phyloP scores from a whole-genome alignment of 345 rosid species.

The Isatis tinctoria region DNA sequence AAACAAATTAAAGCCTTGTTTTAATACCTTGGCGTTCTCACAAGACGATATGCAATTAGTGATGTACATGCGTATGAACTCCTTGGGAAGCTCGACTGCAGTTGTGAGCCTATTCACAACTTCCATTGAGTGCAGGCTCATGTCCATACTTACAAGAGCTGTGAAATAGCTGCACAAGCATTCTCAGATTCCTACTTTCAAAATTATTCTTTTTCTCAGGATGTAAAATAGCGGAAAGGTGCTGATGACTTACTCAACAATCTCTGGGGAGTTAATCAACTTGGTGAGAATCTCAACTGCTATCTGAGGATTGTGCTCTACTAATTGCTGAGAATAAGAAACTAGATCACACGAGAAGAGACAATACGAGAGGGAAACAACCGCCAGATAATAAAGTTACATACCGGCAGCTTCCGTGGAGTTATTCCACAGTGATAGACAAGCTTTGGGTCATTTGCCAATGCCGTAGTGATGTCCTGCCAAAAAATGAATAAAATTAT shows the following conservation, averaged over 20 bases:
- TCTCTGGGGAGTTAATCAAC: constrained; percentile 84
- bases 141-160: constrained; percentile 91
- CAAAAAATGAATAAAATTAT: constrained; percentile 15
- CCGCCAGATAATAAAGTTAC: constrained; percentile 28
- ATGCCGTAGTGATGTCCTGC: constrained; percentile 73
- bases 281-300: constrained; percentile 92
- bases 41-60: constrained; percentile 95
- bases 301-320: constrained; percentile 90
- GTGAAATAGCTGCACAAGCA: constrained; percentile 65
- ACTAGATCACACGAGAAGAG: constrained; percentile 21
- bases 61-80: constrained; percentile 84
- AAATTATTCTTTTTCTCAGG: neutral
- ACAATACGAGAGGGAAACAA: neutral
- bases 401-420: constrained; percentile 86
- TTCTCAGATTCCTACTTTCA: constrained; percentile 16
- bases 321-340: constrained; percentile 69
- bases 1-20: constrained; percentile 15
- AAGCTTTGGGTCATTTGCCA: constrained; percentile 82
- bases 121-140: constrained; percentile 98
- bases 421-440: constrained; percentile 92
- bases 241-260: constrained; percentile 70
- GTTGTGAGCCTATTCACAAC: constrained; percentile 98
- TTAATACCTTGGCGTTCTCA: constrained; percentile 77
- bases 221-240: neutral
- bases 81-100: constrained; percentile 89